A percentile compares a stretch with the other conserved stretches of the same genome.
Evolutionary conservation across 2,329 filamentous ascomycete genomes (phyloP).

Genomic region (Talaromyces sp.): DNA sequence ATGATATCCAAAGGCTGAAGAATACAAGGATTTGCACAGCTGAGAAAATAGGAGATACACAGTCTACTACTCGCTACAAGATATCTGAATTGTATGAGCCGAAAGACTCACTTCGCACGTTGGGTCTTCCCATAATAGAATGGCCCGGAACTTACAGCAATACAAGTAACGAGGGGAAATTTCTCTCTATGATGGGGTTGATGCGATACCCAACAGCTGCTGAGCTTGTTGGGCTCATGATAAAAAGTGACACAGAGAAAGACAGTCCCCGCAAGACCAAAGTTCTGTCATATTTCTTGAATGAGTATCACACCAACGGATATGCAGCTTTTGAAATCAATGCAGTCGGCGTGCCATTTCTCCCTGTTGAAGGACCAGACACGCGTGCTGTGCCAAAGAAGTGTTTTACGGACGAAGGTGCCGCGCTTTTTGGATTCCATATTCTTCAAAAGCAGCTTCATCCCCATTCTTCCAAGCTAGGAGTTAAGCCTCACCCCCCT

Average conservation of each 20-base stretch:
- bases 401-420: conserved; percentile 81
- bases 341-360: conserved; percentile 59
- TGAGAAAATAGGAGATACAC: conserved; percentile 60
- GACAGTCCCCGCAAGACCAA: conserved; percentile 63
- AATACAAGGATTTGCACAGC: conserved; percentile 81
- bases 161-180: conserved; percentile 71
- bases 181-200: conserved; percentile 74
- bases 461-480: conserved; percentile 80
- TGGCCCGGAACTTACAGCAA: conserved; percentile 75
- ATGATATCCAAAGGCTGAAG: conserved; percentile 77
- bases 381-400: conserved; percentile 70
- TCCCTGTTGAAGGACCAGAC: conserved; percentile 71
- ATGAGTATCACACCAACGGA: conserved; percentile 74
- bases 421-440: conserved; percentile 76
- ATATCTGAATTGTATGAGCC: conserved; percentile 83
- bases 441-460: conserved; percentile 78
- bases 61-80: conserved; percentile 64
- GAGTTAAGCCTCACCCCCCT: conserved; percentile 78
- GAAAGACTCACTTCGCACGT: conserved; percentile 66
- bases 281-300: conserved; percentile 79
- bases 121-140: conserved; percentile 75
- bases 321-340: conserved; percentile 69
- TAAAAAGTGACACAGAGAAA: conserved; percentile 57
- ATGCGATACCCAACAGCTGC: conserved; percentile 69
- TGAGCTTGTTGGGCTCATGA: conserved; percentile 79